Conservation (phyloP, 2,329 filamentous ascomycete genomes). For the Dothistroma pini region DNA sequence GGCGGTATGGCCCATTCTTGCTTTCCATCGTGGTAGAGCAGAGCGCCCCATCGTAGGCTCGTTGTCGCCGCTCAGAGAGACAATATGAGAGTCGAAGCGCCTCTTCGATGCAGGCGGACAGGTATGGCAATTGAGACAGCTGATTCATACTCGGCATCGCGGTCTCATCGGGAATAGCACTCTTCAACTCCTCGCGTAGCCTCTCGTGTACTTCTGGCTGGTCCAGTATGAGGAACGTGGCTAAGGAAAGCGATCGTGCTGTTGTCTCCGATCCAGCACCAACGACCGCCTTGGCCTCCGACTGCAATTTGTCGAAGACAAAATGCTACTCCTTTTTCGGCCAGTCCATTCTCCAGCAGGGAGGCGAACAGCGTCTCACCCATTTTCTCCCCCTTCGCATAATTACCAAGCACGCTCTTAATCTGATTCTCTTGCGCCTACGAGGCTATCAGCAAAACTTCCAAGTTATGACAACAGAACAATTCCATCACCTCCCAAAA, state of each 20-base stretch:
- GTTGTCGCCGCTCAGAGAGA: constrained; percentile 13
- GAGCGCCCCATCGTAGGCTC: constrained; percentile 12
- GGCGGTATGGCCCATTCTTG: constrained; percentile 17
- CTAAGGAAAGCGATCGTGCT: constrained; percentile 41
- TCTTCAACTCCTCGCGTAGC: constrained; percentile 39
- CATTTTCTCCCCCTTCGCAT: constrained; percentile 5
- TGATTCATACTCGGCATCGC: constrained; percentile 7
- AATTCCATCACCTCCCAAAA: not conserved
- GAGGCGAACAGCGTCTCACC: constrained; percentile 13
- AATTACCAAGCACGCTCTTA: not conserved
- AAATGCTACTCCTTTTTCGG: constrained; percentile 29
- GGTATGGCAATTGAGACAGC: constrained; percentile 23
- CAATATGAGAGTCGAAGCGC: constrained; percentile 23
- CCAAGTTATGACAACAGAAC: not conserved
- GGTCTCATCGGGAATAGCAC: constrained; percentile 13
- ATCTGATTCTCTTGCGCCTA: constrained; percentile 5
- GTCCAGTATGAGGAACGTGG: constrained; percentile 41
- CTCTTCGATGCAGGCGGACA: constrained; percentile 18
- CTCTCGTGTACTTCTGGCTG: constrained; percentile 33
- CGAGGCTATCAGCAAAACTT: not conserved
- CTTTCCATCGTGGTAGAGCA: constrained; percentile 8
- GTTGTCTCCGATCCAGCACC: constrained; percentile 48
- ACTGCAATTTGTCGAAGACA: constrained; percentile 36
- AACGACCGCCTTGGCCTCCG: constrained; percentile 45
- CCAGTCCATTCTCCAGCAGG: constrained; percentile 7